Conservation (phyloP, 2,329 filamentous ascomycete genomes). For the Trichoderma gracile region DNA sequence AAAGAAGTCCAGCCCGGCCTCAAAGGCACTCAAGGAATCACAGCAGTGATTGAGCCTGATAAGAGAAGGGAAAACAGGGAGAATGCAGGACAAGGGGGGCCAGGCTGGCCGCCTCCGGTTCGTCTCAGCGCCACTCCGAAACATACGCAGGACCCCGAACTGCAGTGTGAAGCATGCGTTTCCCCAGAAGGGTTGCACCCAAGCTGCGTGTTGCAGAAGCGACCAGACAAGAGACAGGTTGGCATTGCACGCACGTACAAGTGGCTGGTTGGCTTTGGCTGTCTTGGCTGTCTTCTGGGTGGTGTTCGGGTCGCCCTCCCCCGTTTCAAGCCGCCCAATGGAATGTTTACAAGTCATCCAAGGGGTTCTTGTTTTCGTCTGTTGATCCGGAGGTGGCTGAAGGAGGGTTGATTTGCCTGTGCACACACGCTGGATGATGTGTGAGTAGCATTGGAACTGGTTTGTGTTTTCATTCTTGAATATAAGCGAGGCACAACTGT, state of each 20-base stretch:
- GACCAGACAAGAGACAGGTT: not conserved
- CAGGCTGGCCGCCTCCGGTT: not conserved
- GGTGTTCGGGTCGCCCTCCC: not conserved
- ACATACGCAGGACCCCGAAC: conserved; percentile 11
- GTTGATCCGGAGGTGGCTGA: not conserved
- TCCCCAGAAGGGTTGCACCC: not conserved
- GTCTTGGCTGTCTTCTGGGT: too few species aligned
- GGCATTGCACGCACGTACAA: too few species aligned
- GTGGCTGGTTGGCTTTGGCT: too few species aligned
- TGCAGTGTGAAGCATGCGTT: not conserved
- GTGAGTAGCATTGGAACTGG: too few species aligned
- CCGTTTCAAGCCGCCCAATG: not conserved
- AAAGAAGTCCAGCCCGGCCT: too few species aligned
- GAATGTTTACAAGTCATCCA: not conserved
- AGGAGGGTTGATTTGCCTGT: conserved; percentile 1
- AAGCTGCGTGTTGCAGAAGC: not conserved
- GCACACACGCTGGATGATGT: not conserved
- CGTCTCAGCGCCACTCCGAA: conserved; percentile 24
- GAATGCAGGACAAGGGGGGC: not conserved
- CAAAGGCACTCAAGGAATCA: not conserved
- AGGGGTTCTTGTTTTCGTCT: not conserved
- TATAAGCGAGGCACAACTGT: too few species aligned
- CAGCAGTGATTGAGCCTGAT: not conserved
- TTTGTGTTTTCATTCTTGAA: not conserved
- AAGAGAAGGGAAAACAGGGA: not conserved